Percentiles rank a stretch among this genome's conserved stretches.
Conservation (phyloP, 176 grass and related monocot species). For the Panicum miliaceum region DNA sequence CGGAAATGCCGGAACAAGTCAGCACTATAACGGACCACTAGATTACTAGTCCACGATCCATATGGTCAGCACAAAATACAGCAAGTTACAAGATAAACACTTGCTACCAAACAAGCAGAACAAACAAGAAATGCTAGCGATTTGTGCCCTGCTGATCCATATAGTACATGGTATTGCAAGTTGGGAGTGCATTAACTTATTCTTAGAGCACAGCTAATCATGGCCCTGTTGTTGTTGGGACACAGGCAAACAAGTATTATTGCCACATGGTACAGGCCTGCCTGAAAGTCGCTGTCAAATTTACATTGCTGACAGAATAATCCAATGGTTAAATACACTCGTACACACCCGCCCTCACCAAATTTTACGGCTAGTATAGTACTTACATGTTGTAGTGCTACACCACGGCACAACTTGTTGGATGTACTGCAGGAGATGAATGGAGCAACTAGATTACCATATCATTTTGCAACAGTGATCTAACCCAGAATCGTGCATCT, state of each 20-base stretch:
- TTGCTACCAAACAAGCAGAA: background rate
- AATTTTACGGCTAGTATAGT: conserved; percentile 4
- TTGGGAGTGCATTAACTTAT: conserved; percentile 25
- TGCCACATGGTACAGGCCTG: conserved; percentile 29
- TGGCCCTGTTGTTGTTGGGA: conserved; percentile 19
- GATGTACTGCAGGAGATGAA: conserved; percentile 8
- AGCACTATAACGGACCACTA: background rate
- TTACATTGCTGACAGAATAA: conserved; percentile 29
- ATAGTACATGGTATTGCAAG: background rate
- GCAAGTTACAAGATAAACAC: conserved; percentile 1
- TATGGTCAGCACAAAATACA: background rate
- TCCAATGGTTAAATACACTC: background rate
- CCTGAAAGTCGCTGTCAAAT: background rate
- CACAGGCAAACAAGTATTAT: conserved; percentile 19
- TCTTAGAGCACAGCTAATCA: conserved; percentile 30
- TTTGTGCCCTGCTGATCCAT: background rate
- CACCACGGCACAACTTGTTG: background rate
- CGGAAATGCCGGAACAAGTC: background rate
- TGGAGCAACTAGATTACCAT: background rate
- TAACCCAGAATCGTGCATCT: background rate
- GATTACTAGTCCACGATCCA: background rate
- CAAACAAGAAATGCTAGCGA: background rate
- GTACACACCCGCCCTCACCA: background rate
- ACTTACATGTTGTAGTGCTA: conserved; percentile 4
- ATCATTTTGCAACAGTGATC: conserved; percentile 11